Percentiles rank a stretch among this genome's conserved stretches.
Conservation (phyloP, 805 yeast species). For the Scheffersomyces lignosus region DNA sequence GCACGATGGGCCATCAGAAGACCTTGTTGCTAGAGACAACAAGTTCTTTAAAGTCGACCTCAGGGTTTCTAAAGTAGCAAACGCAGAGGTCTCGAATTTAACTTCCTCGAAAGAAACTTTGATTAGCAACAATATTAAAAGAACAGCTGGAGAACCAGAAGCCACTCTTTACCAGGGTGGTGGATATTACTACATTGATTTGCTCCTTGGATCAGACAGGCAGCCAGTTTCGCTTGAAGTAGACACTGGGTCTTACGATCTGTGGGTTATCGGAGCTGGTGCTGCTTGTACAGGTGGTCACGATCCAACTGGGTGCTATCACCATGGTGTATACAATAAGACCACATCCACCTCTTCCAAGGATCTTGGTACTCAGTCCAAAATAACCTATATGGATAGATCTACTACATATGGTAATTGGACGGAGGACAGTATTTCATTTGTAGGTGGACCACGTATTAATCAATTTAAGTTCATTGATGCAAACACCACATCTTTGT, state of each 20-base stretch:
- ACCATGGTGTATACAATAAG: conserved; percentile 9
- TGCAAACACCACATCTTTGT: conserved; percentile 3
- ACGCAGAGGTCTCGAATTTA: not conserved
- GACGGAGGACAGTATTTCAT: conserved; percentile 5
- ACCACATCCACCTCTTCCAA: conserved; percentile 7
- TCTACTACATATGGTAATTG: conserved; percentile 6
- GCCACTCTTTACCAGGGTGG: not conserved
- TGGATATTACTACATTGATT: not conserved
- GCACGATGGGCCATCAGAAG: not conserved
- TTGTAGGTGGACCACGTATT: conserved; percentile 4
- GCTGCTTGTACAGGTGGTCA: no score
- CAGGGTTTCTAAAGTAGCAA: not conserved
- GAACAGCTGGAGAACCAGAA: not conserved
- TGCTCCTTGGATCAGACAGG: conserved; percentile 6
- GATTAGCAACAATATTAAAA: not conserved
- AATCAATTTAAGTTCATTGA: conserved; percentile 7
- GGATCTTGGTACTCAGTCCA: not conserved
- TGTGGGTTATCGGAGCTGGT: conserved; percentile 49
- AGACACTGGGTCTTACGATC: conserved; percentile 79
- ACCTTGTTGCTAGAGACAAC: not conserved
- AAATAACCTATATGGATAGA: conserved; percentile 3
- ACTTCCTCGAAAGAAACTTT: no score
- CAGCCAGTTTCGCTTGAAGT: conserved; percentile 28
- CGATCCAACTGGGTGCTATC: conserved; percentile 8
- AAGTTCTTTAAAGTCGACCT: not conserved